Conservation (phyloP, 805 yeast species). For the Tetrapisispora iriomotensis region DNA sequence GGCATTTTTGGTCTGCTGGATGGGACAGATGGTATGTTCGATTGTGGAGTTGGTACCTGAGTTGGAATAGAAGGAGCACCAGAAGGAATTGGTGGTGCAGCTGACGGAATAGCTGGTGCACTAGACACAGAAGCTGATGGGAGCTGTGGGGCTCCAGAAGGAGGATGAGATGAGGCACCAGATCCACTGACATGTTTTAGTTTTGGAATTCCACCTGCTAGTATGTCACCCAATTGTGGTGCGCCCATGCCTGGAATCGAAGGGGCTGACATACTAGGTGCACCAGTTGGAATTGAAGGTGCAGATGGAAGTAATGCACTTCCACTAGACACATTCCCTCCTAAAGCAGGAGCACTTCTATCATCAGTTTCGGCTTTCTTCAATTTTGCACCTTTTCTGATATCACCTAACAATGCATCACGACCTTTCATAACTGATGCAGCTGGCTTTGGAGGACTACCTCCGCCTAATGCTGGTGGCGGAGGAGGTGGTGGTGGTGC, state of each 20-base stretch:
- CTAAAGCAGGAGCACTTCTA: constrained; percentile 51
- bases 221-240: constrained; percentile 27
- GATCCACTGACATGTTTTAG: constrained; percentile 31
- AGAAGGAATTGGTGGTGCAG: constrained; percentile 8
- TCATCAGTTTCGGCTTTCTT: constrained; percentile 58
- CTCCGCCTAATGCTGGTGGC: constrained; percentile 27
- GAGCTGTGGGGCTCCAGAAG: constrained; percentile 5
- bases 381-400: constrained; percentile 55
- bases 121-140: constrained; percentile 3
- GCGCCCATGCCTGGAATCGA: constrained; percentile 25
- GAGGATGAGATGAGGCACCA: constrained; percentile 1
- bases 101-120: constrained; percentile 10
- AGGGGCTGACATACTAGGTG: constrained; percentile 16
- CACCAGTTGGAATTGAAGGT: constrained; percentile 15
- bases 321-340: constrained; percentile 28
- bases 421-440: constrained; percentile 31
- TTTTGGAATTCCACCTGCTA: constrained; percentile 72
- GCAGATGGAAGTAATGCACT: constrained; percentile 7
- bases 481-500: constrained; percentile 55
- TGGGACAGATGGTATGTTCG: constrained; percentile 6
- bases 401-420: constrained; percentile 66
- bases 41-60: too few relatives aligned
- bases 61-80: constrained; percentile 5
- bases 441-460: constrained; percentile 27
- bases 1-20: constrained; percentile 10